Evolutionary conservation across 768 basidiomycete species (phyloP).

Genomic region (Podaxis carcinomalis): DNA sequence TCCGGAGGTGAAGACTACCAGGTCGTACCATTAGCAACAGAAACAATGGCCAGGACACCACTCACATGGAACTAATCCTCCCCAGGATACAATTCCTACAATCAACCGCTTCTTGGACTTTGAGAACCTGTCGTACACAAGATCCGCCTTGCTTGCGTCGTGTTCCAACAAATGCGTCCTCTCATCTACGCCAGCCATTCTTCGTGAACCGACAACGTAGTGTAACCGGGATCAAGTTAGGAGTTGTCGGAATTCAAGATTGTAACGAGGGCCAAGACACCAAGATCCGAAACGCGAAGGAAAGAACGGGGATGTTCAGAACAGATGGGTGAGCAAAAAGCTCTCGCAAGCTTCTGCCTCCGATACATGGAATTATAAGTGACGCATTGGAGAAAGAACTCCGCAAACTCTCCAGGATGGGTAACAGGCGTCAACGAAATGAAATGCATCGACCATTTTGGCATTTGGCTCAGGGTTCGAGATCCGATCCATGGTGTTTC

Average conservation of each 20-base stretch:
- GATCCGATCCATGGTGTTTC: constrained; percentile 1
- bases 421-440: neutral
- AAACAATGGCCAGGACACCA: neutral
- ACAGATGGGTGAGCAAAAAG: neutral
- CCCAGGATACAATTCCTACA: constrained; percentile 51
- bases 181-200: neutral
- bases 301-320: neutral
- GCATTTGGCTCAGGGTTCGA: neutral
- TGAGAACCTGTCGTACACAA: constrained; percentile 55
- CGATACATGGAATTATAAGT: neutral
- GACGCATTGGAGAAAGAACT: neutral
- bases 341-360: neutral
- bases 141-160: constrained; percentile 20
- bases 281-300: neutral
- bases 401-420: neutral
- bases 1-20: constrained; percentile 60
- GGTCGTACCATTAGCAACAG: neutral
- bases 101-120: constrained; percentile 45
- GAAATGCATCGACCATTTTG: neutral
- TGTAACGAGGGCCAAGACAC: too few species aligned
- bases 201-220: neutral
- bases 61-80: constrained; percentile 61
- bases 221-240: neutral
- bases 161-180: constrained; percentile 26
- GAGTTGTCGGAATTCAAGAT: neutral